Conservation (phyloP, 2,329 filamentous ascomycete genomes). For the Byssoonygena ceratinophila region DNA sequence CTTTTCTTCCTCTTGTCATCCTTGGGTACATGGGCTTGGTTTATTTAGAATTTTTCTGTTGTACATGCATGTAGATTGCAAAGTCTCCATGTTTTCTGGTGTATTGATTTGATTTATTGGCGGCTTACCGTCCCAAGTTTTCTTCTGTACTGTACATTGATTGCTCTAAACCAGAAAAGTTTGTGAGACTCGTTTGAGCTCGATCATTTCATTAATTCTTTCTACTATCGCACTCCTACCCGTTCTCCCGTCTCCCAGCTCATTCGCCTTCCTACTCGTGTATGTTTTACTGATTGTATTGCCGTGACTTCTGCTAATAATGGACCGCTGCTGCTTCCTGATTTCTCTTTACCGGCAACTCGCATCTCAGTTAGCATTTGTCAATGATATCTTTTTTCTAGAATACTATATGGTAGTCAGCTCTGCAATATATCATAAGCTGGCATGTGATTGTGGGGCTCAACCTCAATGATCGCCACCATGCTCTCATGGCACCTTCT, state of each 20-base stretch:
- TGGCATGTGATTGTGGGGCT: slow-evolving; percentile 4
- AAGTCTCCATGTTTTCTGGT: background rate
- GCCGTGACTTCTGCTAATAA: background rate
- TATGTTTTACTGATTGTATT: too few relatives aligned
- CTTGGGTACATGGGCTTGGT: background rate
- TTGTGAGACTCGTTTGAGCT: too few relatives aligned
- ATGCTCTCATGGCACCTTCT: background rate
- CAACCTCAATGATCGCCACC: too few relatives aligned
- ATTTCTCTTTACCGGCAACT: too few relatives aligned
- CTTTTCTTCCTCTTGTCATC: background rate
- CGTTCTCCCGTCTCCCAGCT: background rate
- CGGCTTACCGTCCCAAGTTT: background rate
- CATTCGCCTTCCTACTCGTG: too few relatives aligned
- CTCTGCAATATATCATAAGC: background rate
- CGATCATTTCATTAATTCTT: too few relatives aligned
- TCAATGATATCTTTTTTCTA: too few relatives aligned
- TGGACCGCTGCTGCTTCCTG: too few relatives aligned
- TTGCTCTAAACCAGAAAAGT: background rate
- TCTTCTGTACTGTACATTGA: background rate
- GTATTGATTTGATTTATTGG: background rate
- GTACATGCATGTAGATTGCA: slow-evolving; percentile 4
- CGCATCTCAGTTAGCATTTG: too few relatives aligned
- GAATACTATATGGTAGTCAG: too few relatives aligned
- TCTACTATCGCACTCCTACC: background rate
- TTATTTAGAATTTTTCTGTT: slow-evolving; percentile 5